Evolutionary conservation across 768 basidiomycete species (phyloP).

Genomic region (Lentinula lateritia): DNA sequence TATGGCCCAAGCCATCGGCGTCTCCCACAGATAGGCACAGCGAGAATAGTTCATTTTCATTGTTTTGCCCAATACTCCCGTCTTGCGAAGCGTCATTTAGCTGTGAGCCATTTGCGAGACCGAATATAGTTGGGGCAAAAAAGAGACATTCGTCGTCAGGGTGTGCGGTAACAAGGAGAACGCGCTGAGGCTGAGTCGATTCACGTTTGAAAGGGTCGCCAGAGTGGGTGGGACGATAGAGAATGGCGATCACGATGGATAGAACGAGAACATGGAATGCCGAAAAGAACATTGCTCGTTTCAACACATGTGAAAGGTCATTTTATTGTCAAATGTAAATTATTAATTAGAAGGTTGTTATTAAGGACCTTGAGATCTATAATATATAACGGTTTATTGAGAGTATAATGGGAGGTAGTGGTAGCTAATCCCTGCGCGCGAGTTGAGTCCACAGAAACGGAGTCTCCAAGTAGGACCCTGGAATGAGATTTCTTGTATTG

Average conservation of each 20-base stretch:
- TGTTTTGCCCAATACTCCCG: not conserved
- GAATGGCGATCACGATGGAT: not conserved
- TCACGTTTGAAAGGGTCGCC: not conserved
- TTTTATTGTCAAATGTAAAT: no score
- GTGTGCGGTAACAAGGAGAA: slow-evolving; percentile 83
- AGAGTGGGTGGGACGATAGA: not conserved
- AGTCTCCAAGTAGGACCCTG: no score
- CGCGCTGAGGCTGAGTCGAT: not conserved
- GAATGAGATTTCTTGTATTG: no score
- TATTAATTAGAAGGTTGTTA: no score
- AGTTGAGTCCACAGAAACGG: no score
- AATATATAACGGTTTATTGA: no score
- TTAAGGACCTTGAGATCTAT: no score
- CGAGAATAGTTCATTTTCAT: slow-evolving; percentile 35
- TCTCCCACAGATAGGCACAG: slow-evolving; percentile 78
- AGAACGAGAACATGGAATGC: slow-evolving; percentile 2
- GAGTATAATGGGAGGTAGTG: no score
- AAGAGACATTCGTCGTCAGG: slow-evolving; percentile 96
- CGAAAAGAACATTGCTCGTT: not conserved
- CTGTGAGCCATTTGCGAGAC: slow-evolving; percentile 28
- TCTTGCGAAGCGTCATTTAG: slow-evolving; percentile 6
- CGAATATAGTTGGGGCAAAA: slow-evolving; percentile 79
- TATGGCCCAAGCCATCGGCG: slow-evolving; percentile 49
- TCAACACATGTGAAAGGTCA: not conserved
- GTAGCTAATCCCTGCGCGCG: no score